phyloP scores from a whole-genome alignment of 1,284 basidiomycete genomes.

The Pseudozyma thailandica region DNA sequence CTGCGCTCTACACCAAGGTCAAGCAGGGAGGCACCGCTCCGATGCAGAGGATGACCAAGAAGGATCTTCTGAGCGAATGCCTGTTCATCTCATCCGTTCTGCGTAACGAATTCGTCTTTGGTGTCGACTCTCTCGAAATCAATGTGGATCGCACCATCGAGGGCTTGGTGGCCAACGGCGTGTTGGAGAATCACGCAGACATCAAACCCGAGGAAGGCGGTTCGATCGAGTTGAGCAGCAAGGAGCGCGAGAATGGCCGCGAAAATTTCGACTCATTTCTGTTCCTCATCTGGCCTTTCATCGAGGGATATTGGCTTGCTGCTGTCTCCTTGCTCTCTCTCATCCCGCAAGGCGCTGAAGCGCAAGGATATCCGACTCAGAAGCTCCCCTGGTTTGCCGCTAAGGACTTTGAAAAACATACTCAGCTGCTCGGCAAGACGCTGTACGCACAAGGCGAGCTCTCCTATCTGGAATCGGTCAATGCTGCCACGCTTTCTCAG shows the following conservation, averaged over 20 bases:
- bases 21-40: slow-evolving; percentile 67
- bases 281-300: slow-evolving; percentile 65
- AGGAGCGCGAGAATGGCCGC: slow-evolving; percentile 64
- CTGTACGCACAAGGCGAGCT: slow-evolving; percentile 68
- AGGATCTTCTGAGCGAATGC: slow-evolving; percentile 56
- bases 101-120: slow-evolving; percentile 68
- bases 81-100: slow-evolving; percentile 66
- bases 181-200: slow-evolving; percentile 34
- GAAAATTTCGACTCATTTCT: slow-evolving; percentile 66
- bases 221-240: slow-evolving; percentile 35
- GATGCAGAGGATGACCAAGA: slow-evolving; percentile 63
- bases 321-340: slow-evolving; percentile 67
- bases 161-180: slow-evolving; percentile 40
- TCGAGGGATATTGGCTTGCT: slow-evolving; percentile 68
- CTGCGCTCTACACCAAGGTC: slow-evolving; percentile 66
- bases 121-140: slow-evolving; percentile 63
- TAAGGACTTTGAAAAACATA: slow-evolving; percentile 66
- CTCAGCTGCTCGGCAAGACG: slow-evolving; percentile 68
- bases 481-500: slow-evolving; percentile 57
- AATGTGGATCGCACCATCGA: slow-evolving; percentile 64
- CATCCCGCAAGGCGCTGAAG: slow-evolving; percentile 41
- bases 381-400: slow-evolving; percentile 65
- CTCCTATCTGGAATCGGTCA: slow-evolving; percentile 66
- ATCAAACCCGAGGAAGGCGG: slow-evolving; percentile 39
- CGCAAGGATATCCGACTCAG: slow-evolving; percentile 22